Evolutionary conservation across 345 rosid genomes (phyloP), one percentile per base, ranked within the genome.

Genomic region (Limnanthes douglasii): DNA sequence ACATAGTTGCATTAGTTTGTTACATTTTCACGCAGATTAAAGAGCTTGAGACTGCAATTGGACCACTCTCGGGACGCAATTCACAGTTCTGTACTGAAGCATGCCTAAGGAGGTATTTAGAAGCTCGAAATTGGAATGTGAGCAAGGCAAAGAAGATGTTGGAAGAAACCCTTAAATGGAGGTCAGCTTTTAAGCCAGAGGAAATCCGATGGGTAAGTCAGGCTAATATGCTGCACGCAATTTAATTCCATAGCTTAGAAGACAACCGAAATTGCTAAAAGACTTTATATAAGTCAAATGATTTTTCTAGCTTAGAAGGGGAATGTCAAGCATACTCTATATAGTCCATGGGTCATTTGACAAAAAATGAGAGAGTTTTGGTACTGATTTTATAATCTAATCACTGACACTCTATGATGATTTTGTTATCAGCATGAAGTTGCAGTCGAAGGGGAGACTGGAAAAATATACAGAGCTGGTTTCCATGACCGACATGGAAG

Each of bases 361-460:
- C n/a, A n/a, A n/a, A n/a, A n/a, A n/a, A n/a, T n/a, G n/a, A n/a
- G n/a, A n/a, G n/a, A n/a, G n/a, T n/a, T n/a, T n/a, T n/a, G n/a
- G n/a, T n/a, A n/a, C n/a, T n/a, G n/a, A n/a, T n/a, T n/a, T n/a
- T n/a, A n/a, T n/a, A n/a, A n/a, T n/a, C n/a, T n/a, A n/a, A n/a
- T 43, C 11, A 10, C 45, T 45, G 22, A 54, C 32, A 6, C 6
- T 21, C 10, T 23, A 17, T 6, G 34, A 8, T 23, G n/a, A 6
- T 43, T 43, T 36, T 47, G 8, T 24, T 50, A 11, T 24, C 62
- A 90, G 98, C 42, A 42, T 44, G 73, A 90, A 56, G 73, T 90
- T 59, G 70, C 90, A 24, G 54, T 37, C 19, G 95, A 90, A 70
- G 83, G 98, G 17, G 95, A 74, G 59, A 90, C 98, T 10, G 98